phyloP scores from a whole-genome alignment of 768 basidiomycete species.

The Phylloporus arenicola region DNA sequence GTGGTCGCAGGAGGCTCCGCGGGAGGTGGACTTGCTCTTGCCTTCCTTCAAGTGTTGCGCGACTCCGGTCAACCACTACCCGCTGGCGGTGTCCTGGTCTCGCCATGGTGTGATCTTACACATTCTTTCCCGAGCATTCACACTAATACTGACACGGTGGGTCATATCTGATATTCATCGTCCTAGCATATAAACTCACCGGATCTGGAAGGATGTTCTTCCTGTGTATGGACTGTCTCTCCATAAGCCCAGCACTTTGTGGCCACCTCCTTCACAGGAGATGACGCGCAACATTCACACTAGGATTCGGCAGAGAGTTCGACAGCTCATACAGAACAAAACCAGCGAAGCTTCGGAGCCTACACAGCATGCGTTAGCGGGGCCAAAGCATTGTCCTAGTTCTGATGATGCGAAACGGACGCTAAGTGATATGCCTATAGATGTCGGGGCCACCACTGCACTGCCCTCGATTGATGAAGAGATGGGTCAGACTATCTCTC shows the following conservation, averaged over 20 bases:
- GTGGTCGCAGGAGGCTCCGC: conserved; percentile 90
- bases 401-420: conserved; percentile 7
- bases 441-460: conserved; percentile 45
- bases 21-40: conserved; percentile 81
- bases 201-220: conserved; percentile 60
- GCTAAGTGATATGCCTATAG: conserved; percentile 34
- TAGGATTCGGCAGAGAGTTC: conserved; percentile 54
- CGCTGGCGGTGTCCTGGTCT: conserved; percentile 84
- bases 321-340: conserved; percentile 42
- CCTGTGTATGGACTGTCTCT: conserved; percentile 70
- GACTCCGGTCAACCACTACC: conserved; percentile 78
- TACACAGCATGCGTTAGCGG: conserved; percentile 4
- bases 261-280: conserved; percentile 72
- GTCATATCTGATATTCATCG: conserved; percentile 12
- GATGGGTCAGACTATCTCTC: conserved; percentile 40
- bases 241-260: conserved; percentile 72
- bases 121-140: conserved; percentile 92
- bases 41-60: conserved; percentile 81
- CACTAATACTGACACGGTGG: conserved; percentile 76
- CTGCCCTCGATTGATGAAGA: conserved; percentile 35
- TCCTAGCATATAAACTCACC: background rate
- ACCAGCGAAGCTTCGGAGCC: background rate
- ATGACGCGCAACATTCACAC: conserved; percentile 53
- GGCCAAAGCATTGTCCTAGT: conserved; percentile 8
- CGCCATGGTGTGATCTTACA: conserved; percentile 91